Conservation (phyloP, 768 basidiomycete genomes). For the Saitozyma podzolica region DNA sequence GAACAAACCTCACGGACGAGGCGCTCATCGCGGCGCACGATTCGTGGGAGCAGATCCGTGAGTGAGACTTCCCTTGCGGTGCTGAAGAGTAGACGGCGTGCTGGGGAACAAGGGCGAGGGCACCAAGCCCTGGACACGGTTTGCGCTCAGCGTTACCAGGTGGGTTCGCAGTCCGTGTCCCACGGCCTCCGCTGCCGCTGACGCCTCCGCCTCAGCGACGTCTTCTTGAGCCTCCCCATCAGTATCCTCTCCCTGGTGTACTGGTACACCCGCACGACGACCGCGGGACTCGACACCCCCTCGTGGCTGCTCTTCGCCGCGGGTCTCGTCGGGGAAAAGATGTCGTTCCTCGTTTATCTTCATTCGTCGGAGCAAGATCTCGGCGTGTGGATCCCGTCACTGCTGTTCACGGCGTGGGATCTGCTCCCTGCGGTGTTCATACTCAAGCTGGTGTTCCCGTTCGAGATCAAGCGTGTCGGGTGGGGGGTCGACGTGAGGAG, state of each 20-base stretch:
- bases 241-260: conserved; percentile 15
- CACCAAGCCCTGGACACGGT: conserved; percentile 17
- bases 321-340: too few species aligned
- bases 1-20: conserved; percentile 7
- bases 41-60: conserved; percentile 21
- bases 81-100: conserved; percentile 10
- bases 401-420: conserved; percentile 4
- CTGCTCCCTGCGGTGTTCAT: conserved; percentile 3
- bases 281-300: conserved; percentile 13
- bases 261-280: conserved; percentile 28
- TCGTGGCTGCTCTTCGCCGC: not conserved
- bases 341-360: not conserved
- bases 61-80: too few species aligned
- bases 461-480: too few species aligned
- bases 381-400: not conserved
- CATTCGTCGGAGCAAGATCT: not conserved
- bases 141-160: conserved; percentile 10
- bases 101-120: conserved; percentile 16
- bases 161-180: conserved; percentile 3
- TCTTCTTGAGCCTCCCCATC: conserved; percentile 10
- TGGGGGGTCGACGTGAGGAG: too few species aligned
- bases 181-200: conserved; percentile 4
- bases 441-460: not conserved
- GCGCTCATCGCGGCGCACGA: conserved; percentile 11
- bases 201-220: not conserved